Evolutionary conservation across 805 yeast genomes (phyloP), one percentile per base, ranked within the genome.

Genomic region (Isabelozyma gotoi): DNA sequence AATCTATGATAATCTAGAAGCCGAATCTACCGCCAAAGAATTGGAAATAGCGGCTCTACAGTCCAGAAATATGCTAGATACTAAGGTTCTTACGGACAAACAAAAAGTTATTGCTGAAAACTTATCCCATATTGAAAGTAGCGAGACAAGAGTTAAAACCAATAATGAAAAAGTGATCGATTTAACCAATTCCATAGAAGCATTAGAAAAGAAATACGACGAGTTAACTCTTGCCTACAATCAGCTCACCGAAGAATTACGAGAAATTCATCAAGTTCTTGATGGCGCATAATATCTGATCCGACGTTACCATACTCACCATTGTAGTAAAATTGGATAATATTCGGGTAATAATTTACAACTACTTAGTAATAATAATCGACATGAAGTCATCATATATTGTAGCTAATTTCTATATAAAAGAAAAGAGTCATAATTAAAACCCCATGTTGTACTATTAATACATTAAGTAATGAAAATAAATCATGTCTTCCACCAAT

Each of bases 21-120:
- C 49, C 31, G 42, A 46, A 36, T 34, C 44, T 33, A 47, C 43
- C n/a, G 47, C 45, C 19, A 53, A 49, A 42, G 57, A 53, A 39
- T 46, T 47, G 36, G 21, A 36, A 39, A 21, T 36, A 32, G 6
- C 29, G 2, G 29, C 29, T n/a, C 7, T 24, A 24, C 8, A 24
- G 12, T 24, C 29, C n/a, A 24, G 12, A 7, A 24, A 24, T 7
- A 10, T 24, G 29, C 29, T 24, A 24, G 29, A 24, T 24, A n/a
- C 29, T 24, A 37, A 16, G 8, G 14, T 48, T 7, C 37, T 51
- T 5, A 33, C 43, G 3, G 48, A 35, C 41, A 49, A 51, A 44
- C 39, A 49, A 35, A 38, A 40, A 33, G 46, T 49, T 33, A 37
- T 45, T 17, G 42, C 36, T 16, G 38, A 19, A 11, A 36, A 42